Evolutionary conservation across 1,139 yeast species (phyloP).

Genomic region (Geotrichum reessii): DNA sequence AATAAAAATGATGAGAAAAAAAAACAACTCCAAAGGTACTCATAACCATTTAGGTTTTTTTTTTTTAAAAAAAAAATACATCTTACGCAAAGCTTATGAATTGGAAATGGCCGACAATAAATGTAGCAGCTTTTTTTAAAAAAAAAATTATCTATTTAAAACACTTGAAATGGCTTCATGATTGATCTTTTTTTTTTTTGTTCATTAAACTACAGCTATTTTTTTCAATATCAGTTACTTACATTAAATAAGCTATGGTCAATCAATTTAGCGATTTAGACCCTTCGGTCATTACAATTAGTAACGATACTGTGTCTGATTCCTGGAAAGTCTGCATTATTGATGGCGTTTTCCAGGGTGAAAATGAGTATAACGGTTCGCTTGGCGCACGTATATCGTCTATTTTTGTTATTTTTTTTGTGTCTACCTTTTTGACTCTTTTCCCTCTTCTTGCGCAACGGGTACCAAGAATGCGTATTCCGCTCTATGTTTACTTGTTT

Average conservation of each 20-base stretch:
- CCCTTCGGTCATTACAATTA: slow-evolving; percentile 5
- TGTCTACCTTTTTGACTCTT: slow-evolving; percentile 50
- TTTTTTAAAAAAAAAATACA: too few species aligned
- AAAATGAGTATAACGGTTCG: slow-evolving; percentile 39
- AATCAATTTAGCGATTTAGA: slow-evolving; percentile 7
- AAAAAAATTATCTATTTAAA: neutral
- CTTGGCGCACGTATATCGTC: slow-evolving; percentile 69
- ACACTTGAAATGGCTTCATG: neutral
- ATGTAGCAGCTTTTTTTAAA: too few species aligned
- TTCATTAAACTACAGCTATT: too few species aligned
- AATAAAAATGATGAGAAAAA: too few species aligned
- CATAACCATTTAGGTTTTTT: neutral
- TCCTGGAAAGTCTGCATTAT: slow-evolving; percentile 14
- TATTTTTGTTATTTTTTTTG: slow-evolving; percentile 57
- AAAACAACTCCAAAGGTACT: neutral
- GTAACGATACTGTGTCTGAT: slow-evolving; percentile 8
- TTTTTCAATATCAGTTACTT: too few species aligned
- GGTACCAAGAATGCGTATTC: slow-evolving; percentile 34
- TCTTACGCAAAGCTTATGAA: neutral
- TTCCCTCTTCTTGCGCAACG: slow-evolving; percentile 36
- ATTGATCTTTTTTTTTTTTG: neutral
- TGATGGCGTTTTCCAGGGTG: slow-evolving; percentile 11
- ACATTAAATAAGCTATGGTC: slow-evolving; percentile 4
- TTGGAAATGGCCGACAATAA: neutral
- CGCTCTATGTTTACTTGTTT: slow-evolving; percentile 55